Evolutionary conservation across 78 protist genomes (phyloP).

Genomic region (Cavenderia fasciculata): DNA sequence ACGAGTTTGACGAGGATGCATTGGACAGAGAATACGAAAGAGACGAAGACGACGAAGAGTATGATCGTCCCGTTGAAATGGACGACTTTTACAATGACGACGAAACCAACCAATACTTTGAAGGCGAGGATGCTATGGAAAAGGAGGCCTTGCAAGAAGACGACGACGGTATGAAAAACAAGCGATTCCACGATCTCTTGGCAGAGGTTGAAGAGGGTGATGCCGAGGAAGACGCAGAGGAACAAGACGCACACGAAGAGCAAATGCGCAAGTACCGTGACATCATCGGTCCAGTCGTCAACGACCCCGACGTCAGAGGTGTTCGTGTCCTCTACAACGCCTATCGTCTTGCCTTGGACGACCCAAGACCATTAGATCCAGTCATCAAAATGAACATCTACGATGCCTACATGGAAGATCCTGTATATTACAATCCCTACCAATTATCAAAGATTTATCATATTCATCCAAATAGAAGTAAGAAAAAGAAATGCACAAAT

Average conservation of each 20-base stretch:
- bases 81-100: not conserved
- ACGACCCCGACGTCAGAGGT: not conserved
- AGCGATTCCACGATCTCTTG: not conserved
- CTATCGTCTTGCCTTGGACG: slow-evolving; percentile 6
- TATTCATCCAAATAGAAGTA: slow-evolving; percentile 43
- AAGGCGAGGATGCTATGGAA: not conserved
- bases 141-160: not conserved
- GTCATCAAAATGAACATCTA: slow-evolving; percentile 26
- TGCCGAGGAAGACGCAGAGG: not conserved
- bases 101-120: not conserved
- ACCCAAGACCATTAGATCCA: not conserved
- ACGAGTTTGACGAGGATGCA: not conserved
- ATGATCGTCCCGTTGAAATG: not conserved
- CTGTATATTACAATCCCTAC: slow-evolving; percentile 20
- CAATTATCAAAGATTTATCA: slow-evolving; percentile 27
- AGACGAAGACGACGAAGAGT: not conserved
- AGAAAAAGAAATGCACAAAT: not conserved
- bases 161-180: not conserved
- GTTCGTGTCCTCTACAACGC: not conserved
- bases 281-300: not conserved
- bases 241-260: not conserved
- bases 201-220: not conserved
- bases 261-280: not conserved
- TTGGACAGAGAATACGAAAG: not conserved
- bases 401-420: slow-evolving; percentile 5